Base-by-base conservation (phyloP, 192 early-diverging fungal genomes). In the Gorgonomyces haynaldii region DNA sequence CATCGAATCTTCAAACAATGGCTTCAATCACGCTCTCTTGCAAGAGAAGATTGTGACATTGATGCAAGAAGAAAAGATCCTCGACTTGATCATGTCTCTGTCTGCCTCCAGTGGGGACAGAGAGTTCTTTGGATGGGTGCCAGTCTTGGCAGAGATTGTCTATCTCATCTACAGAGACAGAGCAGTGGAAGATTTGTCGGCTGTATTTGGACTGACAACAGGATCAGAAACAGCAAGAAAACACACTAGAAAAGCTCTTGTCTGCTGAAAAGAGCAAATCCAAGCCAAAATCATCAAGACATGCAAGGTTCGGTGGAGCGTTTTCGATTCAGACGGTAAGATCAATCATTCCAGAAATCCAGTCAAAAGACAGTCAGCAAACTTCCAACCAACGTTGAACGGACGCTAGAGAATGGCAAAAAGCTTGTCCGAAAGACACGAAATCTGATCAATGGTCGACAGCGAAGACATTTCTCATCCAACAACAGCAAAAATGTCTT, bases 61-160 rank as follows among this genome's bases (percentile, higher is more conserved):
- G 1, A 6, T 49, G 46, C 6, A 49, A 6, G 24, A 49, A 12
- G 74, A 87, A 0, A 70, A 81, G 0, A 65, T 98, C 7, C 76
- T 98, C 6, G 57, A 70, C 7, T 96, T 92, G 55, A 70, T 96
- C 1, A 57, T 81, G 30, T 62, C 69, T 2, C 46, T 49, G 13
- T 20, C 31, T 2, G 32, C 31, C 5, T 49, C 46, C 0, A 2
- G 13, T 8, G 17, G 3, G 17, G 46, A 49, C 5, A 17, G 10
- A 10, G 46, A 49, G 16, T 49, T 24, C 24, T 26, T 20, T 1
- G 13, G 22, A 5, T 49, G 23, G 27, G 28, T 26, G 22, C 22
- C 46, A 31, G 2, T 49, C 0, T 9, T 20, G n/a, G 6, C 28
- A 20, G 46, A 49, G 17, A 49, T 49, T 19, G 22, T 49, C 21